Evolutionary conservation across 495 filamentous ascomycete species (phyloP).

Genomic region (Trypethelium eluteriae): DNA sequence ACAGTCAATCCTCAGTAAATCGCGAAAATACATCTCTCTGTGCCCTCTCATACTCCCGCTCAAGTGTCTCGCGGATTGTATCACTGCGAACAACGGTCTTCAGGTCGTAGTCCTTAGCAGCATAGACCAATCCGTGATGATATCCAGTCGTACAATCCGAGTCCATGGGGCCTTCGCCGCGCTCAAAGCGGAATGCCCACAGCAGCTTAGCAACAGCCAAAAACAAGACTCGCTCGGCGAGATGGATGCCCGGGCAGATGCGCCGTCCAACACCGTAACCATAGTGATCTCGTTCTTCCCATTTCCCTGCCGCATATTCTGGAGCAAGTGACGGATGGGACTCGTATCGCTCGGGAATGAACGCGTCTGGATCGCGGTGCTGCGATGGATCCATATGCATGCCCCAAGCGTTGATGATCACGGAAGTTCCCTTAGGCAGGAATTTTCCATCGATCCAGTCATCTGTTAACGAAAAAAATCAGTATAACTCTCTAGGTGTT

Average conservation of each 20-base stretch:
- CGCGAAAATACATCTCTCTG: conserved; percentile 18
- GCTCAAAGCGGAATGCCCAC: conserved; percentile 23
- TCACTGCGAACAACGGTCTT: conserved; percentile 32
- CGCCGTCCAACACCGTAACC: conserved; percentile 26
- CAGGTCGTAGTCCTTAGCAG: conserved; percentile 35
- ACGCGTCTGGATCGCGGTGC: conserved; percentile 22
- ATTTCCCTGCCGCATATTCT: conserved; percentile 21
- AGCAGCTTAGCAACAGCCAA: conserved; percentile 23
- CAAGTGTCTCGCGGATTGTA: conserved; percentile 32
- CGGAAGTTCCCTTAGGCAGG: conserved; percentile 26
- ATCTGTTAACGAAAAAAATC: conserved; percentile 18
- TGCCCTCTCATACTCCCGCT: conserved; percentile 30
- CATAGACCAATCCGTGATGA: conserved; percentile 39
- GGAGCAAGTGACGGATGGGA: conserved; percentile 22
- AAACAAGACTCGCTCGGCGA: conserved; percentile 24
- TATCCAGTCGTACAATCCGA: conserved; percentile 30
- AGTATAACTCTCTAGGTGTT: not conserved
- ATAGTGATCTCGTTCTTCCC: conserved; percentile 27
- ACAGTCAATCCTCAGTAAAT: not conserved
- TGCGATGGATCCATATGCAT: conserved; percentile 23
- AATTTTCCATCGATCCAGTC: conserved; percentile 26
- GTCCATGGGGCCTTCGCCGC: conserved; percentile 14
- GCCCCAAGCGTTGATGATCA: conserved; percentile 27
- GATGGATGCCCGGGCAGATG: conserved; percentile 27
- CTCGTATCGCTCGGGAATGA: conserved; percentile 26